Percentiles rank a stretch among this genome's conserved stretches.
phyloP scores from a whole-genome alignment of 202 grass and related monocot species.

The Sporobolus alterniflorus region DNA sequence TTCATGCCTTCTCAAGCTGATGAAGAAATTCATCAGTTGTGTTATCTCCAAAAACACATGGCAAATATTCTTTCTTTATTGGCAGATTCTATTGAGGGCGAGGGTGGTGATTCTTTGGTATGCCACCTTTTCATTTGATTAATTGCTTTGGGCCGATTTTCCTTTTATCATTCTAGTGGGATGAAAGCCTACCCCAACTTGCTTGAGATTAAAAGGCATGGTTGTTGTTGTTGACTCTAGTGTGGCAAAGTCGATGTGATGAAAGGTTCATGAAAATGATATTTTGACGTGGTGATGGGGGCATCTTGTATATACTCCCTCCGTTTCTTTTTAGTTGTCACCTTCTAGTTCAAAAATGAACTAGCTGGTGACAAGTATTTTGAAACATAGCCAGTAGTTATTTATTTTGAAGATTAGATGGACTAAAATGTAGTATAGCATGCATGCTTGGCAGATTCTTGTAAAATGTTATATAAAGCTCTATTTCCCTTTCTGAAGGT shows the following conservation, averaged over 20 bases:
- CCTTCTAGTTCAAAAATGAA: no score
- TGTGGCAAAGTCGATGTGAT: slow-evolving; percentile 1
- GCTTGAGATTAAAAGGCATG: no score
- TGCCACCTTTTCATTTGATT: slow-evolving; percentile 32
- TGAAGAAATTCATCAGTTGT: slow-evolving; percentile 94
- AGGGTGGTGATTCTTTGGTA: slow-evolving; percentile 87
- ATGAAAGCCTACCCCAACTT: no score
- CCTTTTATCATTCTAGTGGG: neutral
- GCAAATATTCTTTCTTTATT: slow-evolving; percentile 82
- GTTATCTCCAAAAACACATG: slow-evolving; percentile 97
- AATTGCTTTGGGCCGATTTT: neutral
- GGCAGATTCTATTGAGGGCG: slow-evolving; percentile 74
- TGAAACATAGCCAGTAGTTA: no score
- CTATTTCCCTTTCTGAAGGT: slow-evolving; percentile 15
- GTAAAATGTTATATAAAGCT: slow-evolving; percentile 2
- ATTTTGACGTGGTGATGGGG: neutral
- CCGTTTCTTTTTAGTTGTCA: no score
- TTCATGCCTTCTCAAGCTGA: slow-evolving; percentile 95
- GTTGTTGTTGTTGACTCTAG: no score
- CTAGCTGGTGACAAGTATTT: no score
- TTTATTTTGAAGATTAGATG: neutral
- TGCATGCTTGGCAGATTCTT: neutral
- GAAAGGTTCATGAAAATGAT: slow-evolving; percentile 7
- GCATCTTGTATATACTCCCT: no score
- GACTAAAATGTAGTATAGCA: neutral